Evolutionary conservation across 768 basidiomycete species (phyloP), one percentile per base, ranked within the genome.

Genomic region (Boletus vinaceobasis): DNA sequence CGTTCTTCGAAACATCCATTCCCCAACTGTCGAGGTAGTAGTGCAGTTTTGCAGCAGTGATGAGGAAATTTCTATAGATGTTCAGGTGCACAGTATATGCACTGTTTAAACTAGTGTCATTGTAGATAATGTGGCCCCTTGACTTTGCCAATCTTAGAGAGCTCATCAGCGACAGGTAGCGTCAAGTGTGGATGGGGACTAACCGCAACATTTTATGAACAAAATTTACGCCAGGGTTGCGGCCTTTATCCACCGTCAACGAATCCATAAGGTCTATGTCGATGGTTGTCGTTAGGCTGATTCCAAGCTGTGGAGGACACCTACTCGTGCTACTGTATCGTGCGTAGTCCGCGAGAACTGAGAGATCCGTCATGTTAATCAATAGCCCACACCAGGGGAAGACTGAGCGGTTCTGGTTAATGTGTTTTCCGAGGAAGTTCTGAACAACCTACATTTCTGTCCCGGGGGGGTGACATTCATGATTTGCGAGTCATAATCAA

Each of bases 311-410:
- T 5, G n/a, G 26, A 37, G 26, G 31, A 27, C 5, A 70, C 81
- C 57, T 63, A 89, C 92, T 81, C 7, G 73, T 79, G 26, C 75
- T 75, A 50, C 77, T 71, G 64, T 85, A 90, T 57, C 93, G 81
- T 3, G 79, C 73, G 65, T 92, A 91, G 66, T 98, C 94, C 2
- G 80, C 83, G 10, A 85, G 79, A 26, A 98, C 77, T 10, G 92
- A 90, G 33, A 99, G 76, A 60, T 86, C 81, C 21, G 67, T 71
- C 76, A 85, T 89, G 63, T 93, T 73, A 61, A 99, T 88, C 50
- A 85, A 65, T 58, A 87, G 80, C 2, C 95, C 97, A 73, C 97
- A 99, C 89, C 94, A 99, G 2, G 93, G 88, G 67, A 99, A 98
- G 39, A 75, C 93, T 94, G 23, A 42, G 11, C 8, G 14, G 21